Evolutionary conservation across 2,329 filamentous ascomycete species (phyloP), one percentile per base, ranked within the genome.

Genomic region (Cryphonectria carpinicola): DNA sequence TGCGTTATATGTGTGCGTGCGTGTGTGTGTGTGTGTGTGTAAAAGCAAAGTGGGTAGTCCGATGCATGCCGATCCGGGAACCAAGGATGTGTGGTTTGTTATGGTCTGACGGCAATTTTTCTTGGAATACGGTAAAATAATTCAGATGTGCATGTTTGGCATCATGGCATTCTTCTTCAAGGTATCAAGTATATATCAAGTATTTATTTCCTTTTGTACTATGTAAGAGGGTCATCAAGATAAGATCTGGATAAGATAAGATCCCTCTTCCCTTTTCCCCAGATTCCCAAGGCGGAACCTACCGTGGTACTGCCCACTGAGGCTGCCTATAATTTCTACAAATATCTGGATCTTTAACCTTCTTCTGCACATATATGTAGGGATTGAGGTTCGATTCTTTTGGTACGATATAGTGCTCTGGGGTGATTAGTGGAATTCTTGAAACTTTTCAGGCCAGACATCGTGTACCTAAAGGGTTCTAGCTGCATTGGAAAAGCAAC

Each of bases 221-320:
- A 49, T 49, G 22, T 11, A n/a, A 8, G 13, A 35, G 25, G 54
- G 28, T 35, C 5, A 19, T 32, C 25, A 8, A 17, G 54, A 58
- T 58, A 58, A 32, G 54, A 58, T 58, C 54, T 58, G 54, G 25
- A 58, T 58, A 32, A 58, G 54, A 58, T 58, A 32, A 58, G 54
- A 58, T 58, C 54, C n/a, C 22, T 22, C 22, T 49, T 46, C 5
- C 14, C 19, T 8, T 8, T 56, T 58, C 54, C 54, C 54, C 54
- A 58, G 54, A 58, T 58, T 58, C 54, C 54, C 17, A 58, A 8
- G 25, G 54, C 35, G 54, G 28, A 19, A 35, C 54, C 54, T 32
- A 58, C 54, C 54, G 35, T 58, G 54, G 54, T 58, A 58, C 25
- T 58, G 54, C 13, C 46, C 13, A 35, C 52, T 25, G 52, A 56